A percentile compares a stretch with the other conserved stretches of the same genome.
Evolutionary conservation across 192 early-diverging fungal species (phyloP).

Genomic region (Pilaira anomala): DNA sequence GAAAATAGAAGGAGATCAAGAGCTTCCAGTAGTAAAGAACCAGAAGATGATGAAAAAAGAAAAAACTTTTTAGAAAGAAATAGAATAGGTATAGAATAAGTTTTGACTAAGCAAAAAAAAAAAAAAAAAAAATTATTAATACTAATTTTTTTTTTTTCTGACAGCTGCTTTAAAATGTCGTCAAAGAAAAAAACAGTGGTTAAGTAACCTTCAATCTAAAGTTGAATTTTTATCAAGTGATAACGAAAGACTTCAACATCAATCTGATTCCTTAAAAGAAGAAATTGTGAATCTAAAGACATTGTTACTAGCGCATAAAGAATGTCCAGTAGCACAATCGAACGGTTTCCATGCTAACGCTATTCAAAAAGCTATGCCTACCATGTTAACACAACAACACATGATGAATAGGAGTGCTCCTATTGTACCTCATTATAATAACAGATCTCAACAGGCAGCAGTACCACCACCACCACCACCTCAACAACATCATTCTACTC

Average conservation of each 20-base stretch:
- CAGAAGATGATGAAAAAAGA: slow-evolving; percentile 69
- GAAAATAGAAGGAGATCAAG: neutral
- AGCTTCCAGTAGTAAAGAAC: slow-evolving; percentile 1
- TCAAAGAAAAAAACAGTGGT: slow-evolving; percentile 92
- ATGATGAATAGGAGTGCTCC: neutral
- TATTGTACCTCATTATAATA: neutral
- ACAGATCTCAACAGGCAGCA: neutral
- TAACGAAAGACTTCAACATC: slow-evolving; percentile 62
- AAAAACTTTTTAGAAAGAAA: slow-evolving; percentile 88
- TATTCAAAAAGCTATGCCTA: slow-evolving; percentile 16
- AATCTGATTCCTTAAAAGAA: slow-evolving; percentile 64
- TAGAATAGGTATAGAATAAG: slow-evolving; percentile 80
- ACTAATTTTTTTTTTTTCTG: slow-evolving; percentile 39
- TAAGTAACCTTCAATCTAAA: slow-evolving; percentile 75
- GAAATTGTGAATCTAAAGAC: slow-evolving; percentile 78
- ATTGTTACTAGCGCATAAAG: slow-evolving; percentile 73
- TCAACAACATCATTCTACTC: neutral
- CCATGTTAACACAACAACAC: neutral
- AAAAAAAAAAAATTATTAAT: neutral
- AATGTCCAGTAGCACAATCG: slow-evolving; percentile 70
- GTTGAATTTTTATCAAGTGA: slow-evolving; percentile 66
- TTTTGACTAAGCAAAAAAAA: no score
- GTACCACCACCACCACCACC: neutral
- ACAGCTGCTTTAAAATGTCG: slow-evolving; percentile 89
- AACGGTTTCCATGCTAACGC: slow-evolving; percentile 48